Percentiles rank a stretch among this genome's conserved stretches.
phyloP scores from a whole-genome alignment of 768 basidiomycete species.

The Russula olivacea region DNA sequence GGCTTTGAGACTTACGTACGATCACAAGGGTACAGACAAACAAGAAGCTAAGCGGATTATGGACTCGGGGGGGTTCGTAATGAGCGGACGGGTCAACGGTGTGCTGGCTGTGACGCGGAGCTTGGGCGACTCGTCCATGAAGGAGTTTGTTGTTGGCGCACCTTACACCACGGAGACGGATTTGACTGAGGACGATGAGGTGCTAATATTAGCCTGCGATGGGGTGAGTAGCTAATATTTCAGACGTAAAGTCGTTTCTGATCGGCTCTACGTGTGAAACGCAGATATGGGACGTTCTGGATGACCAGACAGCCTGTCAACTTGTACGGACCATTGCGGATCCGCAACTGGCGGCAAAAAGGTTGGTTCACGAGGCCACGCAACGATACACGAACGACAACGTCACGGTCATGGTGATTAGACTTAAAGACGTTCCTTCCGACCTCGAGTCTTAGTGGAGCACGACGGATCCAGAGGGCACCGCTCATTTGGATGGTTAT shows the following conservation, averaged over 20 bases:
- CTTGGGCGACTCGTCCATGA: constrained; percentile 96
- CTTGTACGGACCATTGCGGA: constrained; percentile 66
- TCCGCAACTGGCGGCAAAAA: constrained; percentile 75
- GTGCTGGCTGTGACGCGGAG: constrained; percentile 95
- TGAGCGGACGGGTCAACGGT: constrained; percentile 98
- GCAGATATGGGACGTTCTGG: constrained; percentile 94
- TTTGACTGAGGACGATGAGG: constrained; percentile 86
- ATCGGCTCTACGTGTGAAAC: not conserved
- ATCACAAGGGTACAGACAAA: constrained; percentile 96
- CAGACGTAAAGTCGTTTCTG: not conserved
- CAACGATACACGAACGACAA: constrained; percentile 91
- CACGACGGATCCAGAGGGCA: constrained; percentile 17
- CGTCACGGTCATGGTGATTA: constrained; percentile 83
- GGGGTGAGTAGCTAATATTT: constrained; percentile 58
- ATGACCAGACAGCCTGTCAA: constrained; percentile 87
- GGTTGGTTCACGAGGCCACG: constrained; percentile 77
- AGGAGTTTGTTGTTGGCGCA: constrained; percentile 96
- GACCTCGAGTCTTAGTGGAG: constrained; percentile 18
- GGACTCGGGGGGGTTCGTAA: constrained; percentile 96
- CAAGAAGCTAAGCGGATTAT: constrained; percentile 97
- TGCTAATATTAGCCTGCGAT: constrained; percentile 93
- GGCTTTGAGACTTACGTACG: constrained; percentile 92
- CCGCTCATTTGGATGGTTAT: not conserved
- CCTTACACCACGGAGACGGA: constrained; percentile 99
- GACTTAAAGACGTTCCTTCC: constrained; percentile 52